Conservation (phyloP, 2,329 filamentous ascomycete genomes). For the Apiospora rasikravindrae region DNA sequence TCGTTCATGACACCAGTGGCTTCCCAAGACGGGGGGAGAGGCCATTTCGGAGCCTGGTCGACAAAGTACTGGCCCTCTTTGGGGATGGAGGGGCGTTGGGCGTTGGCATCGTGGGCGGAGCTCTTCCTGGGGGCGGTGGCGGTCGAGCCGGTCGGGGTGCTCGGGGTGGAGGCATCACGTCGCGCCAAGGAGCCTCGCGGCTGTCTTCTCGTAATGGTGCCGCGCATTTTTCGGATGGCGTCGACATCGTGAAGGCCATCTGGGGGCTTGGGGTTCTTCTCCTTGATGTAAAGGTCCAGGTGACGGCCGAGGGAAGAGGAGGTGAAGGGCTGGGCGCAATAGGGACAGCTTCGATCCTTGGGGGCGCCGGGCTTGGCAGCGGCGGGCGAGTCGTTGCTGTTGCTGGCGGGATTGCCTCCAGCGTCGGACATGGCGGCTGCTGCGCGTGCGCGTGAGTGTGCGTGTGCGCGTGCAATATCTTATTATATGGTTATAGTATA, state of each 20-base stretch:
- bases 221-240: constrained; percentile 82
- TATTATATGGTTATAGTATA: constrained; percentile 5
- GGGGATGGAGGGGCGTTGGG: constrained; percentile 45
- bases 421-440: constrained; percentile 20
- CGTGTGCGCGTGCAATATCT: neutral
- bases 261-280: constrained; percentile 85
- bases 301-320: constrained; percentile 93
- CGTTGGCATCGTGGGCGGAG: constrained; percentile 43
- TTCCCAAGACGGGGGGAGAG: constrained; percentile 70
- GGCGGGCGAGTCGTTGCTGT: constrained; percentile 42
- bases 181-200: constrained; percentile 68
- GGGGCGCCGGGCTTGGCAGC: constrained; percentile 53
- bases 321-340: constrained; percentile 88
- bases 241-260: constrained; percentile 92
- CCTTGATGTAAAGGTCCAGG: constrained; percentile 91
- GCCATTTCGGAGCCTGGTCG: constrained; percentile 58
- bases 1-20: constrained; percentile 80
- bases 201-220: constrained; percentile 85
- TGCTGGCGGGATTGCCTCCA: constrained; percentile 13
- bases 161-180: constrained; percentile 66
- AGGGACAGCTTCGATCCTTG: constrained; percentile 90
- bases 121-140: constrained; percentile 42
- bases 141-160: constrained; percentile 50
- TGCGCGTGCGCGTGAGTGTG: neutral
- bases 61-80: constrained; percentile 50